Base-by-base conservation (phyloP, 768 basidiomycete species). In the Auricularia cornea region DNA sequence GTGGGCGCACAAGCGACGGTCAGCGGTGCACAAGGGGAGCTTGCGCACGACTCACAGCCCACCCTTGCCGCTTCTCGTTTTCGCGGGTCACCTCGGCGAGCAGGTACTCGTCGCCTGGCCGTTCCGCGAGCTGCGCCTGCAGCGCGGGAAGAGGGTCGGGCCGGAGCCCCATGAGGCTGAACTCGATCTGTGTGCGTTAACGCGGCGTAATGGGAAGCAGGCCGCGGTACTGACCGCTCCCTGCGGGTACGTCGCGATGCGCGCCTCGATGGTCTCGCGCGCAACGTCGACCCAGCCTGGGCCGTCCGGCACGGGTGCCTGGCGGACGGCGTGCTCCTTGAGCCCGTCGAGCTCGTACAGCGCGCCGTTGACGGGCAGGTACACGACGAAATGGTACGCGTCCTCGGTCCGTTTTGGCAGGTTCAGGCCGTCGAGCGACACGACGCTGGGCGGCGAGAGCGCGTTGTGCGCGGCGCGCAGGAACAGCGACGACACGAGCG, bases 361-460 rank as follows among this genome's bases (percentile, higher is more conserved):
- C 28, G 82, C 81, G 23, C 91, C 96, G 74, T 87, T 81, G 51
- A 86, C 77, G 3, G 96, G 96, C 59, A 96, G 77, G 73, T 98
- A 99, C 12, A 96, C 89, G 48, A 98, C 87, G 70, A 98, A 99
- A 70, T 99, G 96, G 74, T 96, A 99, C 14, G 95, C 95, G 69
- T 98, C 97, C 70, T 87, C 86, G 8, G 70, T 75, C 68, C 77
- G 85, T 67, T 79, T 89, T 30, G 83, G 83, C 26, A 89, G 78
- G 28, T 84, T 87, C 28, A 93, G 81, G 23, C 94, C 92, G 69
- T 94, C 91, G 61, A 96, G 77, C 5, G 92, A 92, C 68, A 97
- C 90, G 0, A 92, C 85, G 63, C 83, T 89, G 16, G 94, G 93
- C 40, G 94, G 92, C 12, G 95, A 93, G 68, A 98, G 87, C 20